Evolutionary conservation across 139 green algal genomes (phyloP), one percentile per base, ranked within the genome.

Genomic region (Chlorella ohadii): DNA sequence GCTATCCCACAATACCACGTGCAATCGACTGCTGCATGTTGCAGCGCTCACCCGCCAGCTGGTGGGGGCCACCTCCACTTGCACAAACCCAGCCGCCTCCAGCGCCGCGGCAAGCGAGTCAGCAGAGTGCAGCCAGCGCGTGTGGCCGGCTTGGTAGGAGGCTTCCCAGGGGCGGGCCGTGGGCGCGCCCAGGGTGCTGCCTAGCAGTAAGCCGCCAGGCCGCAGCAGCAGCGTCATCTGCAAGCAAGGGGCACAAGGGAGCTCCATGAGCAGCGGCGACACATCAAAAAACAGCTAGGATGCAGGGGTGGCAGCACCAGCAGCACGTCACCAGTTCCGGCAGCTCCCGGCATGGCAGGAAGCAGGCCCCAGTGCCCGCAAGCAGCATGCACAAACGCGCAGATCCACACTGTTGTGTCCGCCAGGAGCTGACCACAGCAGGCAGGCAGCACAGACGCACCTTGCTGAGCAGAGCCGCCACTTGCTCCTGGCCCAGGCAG

Each of bases 181-280:
- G 41, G 39, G 27, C 3, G 71, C 71, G 25, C 71, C 71, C 71
- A 78, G 25, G 12, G 71, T 59, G 23, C 23, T 59, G 25, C 71
- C 71, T 41, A 78, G 41, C 71, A 78, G 71, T 11, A 61, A 41
- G 71, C 71, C 71, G 12, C 71, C 71, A 5, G 71, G 71, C 11
- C 71, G 71, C 41, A 78, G 71, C 71, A 78, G 71, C 41, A 78
- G 71, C 39, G 41, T 12, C 13, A 41, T 41, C 71, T 78, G 71
- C 7, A 51, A 9, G 44, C 6, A 51, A 51, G n/a, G n/a, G n/a
- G n/a, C n/a, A n/a, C n/a, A n/a, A n/a, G n/a, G n/a, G n/a, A n/a
- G n/a, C n/a, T n/a, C n/a, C n/a, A n/a, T n/a, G 9, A 51, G 38
- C 22, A 57, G 22, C 28, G 38, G 4, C 1, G 65, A 33, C 16